Conservation (phyloP, 2,329 filamentous ascomycete genomes). For the Ceratocystis huliohia region DNA sequence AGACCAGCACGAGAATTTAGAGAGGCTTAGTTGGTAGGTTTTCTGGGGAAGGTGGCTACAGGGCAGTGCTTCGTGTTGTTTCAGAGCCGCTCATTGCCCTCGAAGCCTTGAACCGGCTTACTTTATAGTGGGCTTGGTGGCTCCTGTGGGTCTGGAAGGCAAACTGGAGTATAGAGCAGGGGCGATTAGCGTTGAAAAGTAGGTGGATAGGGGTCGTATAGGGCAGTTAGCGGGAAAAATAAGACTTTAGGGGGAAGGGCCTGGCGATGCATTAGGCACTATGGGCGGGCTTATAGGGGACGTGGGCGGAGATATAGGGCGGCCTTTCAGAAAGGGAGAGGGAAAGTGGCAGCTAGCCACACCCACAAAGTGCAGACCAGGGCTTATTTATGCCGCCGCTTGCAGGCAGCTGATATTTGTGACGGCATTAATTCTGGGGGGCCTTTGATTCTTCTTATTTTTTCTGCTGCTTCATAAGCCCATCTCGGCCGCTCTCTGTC, state of each 20-base stretch:
- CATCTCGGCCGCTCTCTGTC: too few species aligned
- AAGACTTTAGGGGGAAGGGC: neutral
- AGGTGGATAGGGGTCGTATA: neutral
- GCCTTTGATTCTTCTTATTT: too few species aligned
- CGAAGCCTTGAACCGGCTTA: neutral
- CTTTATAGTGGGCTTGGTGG: neutral
- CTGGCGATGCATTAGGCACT: neutral
- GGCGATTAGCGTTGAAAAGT: neutral
- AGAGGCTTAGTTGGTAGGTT: neutral
- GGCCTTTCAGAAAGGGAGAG: neutral
- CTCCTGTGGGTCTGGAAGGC: neutral
- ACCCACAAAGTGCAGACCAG: neutral
- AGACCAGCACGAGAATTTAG: neutral
- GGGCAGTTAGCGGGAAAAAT: neutral
- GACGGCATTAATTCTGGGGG: too few species aligned
- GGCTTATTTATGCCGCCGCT: neutral
- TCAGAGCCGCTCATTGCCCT: neutral
- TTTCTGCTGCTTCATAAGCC: too few species aligned
- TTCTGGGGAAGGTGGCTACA: neutral
- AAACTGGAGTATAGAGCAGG: neutral
- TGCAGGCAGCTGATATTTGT: neutral
- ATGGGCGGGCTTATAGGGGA: neutral
- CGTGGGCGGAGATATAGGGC: neutral
- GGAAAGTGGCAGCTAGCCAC: neutral
- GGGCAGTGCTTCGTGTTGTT: constrained; percentile 4